Evolutionary conservation across 2,329 filamentous ascomycete species (phyloP).

Genomic region (Coniochaeta hoffmannii): DNA sequence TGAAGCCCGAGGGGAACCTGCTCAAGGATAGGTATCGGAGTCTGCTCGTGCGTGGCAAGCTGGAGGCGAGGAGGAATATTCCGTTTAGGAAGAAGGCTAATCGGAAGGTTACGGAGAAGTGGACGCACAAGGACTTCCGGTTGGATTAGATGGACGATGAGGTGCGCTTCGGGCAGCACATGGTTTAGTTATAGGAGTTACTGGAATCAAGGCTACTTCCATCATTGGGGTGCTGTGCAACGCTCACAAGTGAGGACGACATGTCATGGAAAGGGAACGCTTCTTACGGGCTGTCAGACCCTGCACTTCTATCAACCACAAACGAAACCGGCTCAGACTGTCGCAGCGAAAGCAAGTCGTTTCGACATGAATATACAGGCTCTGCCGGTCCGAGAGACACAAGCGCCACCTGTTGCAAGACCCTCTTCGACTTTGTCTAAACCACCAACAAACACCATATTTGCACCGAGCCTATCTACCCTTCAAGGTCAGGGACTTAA

Average conservation of each 20-base stretch:
- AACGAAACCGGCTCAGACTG: not conserved
- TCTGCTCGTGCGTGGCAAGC: conserved; percentile 78
- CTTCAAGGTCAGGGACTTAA: not conserved
- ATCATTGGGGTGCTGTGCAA: not conserved
- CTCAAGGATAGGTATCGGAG: conserved; percentile 88
- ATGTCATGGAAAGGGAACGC: not conserved
- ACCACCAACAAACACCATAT: not conserved
- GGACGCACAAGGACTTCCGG: conserved; percentile 92
- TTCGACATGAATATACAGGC: not conserved
- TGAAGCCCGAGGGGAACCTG: conserved; percentile 94
- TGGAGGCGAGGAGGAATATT: conserved; percentile 74
- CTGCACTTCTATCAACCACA: not conserved
- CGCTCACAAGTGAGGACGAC: not conserved
- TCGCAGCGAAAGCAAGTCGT: not conserved
- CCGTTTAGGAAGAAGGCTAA: conserved; percentile 77
- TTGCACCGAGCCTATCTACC: not conserved
- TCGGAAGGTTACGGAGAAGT: conserved; percentile 85
- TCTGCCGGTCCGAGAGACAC: not conserved
- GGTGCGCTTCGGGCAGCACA: not conserved
- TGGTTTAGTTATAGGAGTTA: not conserved
- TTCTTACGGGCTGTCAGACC: not conserved
- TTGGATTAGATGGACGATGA: conserved; percentile 23
- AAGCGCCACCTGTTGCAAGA: not conserved
- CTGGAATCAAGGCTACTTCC: not conserved
- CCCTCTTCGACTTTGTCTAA: not conserved